Evolutionary conservation across 139 green algal species (phyloP), one percentile per base, ranked within the genome.

Genomic region (Prasinococcaceae sp.): DNA sequence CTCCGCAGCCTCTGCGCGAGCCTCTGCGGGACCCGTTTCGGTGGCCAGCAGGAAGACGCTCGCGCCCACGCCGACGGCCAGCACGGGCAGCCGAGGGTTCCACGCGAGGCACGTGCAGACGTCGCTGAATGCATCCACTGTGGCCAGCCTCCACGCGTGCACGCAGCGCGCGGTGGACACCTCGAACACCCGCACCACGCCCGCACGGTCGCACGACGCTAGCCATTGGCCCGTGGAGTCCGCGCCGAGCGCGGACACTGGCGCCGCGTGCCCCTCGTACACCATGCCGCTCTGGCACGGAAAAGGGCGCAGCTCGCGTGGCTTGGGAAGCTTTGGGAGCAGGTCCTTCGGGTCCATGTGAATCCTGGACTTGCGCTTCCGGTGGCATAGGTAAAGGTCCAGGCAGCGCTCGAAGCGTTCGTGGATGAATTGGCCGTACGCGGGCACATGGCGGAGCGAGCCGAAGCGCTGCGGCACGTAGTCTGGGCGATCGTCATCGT

Each of bases 361-460:
- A 20, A 65, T 57, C 57, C n/a, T n/a, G n/a, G n/a, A n/a, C 47
- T 69, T 73, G 4, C 72, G 55, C 9, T 78, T 62, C 29, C 88
- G 70, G 4, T 90, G 90, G 77, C 86, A 95, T 26, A 98, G 71
- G 72, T 98, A 98, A 4, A 98, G 78, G 66, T 98, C 90, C 56
- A 98, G 70, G 75, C 90, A 98, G 43, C 90, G 82, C 74, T 98
- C 90, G 58, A 98, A 98, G 19, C 81, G 70, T 62, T 98, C 89
- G 35, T 89, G 81, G 52, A 96, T 86, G 76, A 90, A 95, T 27
- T 55, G 29, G 6, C 47, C 51, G 56, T 97, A 97, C 57, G 75
- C 64, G 4, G 89, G 89, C 19, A 79, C 42, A 51, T 68, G 36
- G 2, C 83, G 65, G n/a, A 94, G 56, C 23, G 58, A 76, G 44